phyloP scores from a whole-genome alignment of 148 eudicot genomes.

The Rhododendron vialii region DNA sequence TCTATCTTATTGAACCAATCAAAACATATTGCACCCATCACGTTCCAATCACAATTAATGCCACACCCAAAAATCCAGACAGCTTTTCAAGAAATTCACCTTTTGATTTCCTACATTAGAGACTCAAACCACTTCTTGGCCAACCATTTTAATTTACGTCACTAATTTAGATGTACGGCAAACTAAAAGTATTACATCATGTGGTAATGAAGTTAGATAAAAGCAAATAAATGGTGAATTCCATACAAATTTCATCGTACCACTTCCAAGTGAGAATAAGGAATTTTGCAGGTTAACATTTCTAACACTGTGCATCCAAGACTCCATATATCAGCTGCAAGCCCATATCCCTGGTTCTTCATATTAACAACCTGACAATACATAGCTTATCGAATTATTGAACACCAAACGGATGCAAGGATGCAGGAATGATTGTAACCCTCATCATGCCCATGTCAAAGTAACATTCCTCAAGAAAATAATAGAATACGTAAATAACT shows the following conservation, averaged over 20 bases:
- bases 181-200: not conserved
- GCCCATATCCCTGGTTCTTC: constrained; percentile 69
- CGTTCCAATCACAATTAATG: constrained; percentile 26
- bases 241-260: constrained; percentile 37
- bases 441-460: not conserved
- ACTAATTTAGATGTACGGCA: not conserved
- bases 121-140: not conserved
- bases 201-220: not conserved
- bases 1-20: not conserved
- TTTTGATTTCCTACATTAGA: not conserved
- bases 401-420: not conserved
- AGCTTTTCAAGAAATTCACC: not conserved
- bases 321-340: constrained; percentile 94
- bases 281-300: constrained; percentile 73
- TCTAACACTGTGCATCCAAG: constrained; percentile 92
- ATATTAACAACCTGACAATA: constrained; percentile 53
- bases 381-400: not conserved
- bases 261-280: constrained; percentile 58
- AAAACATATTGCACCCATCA: not conserved
- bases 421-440: not conserved
- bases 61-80: not conserved
- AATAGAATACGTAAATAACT: not conserved
- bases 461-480: not conserved
- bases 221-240: not conserved
- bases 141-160: not conserved